Percentiles rank a stretch among this genome's conserved stretches.
phyloP scores from a whole-genome alignment of 2,329 filamentous ascomycete species.

The Curvularia sp. region DNA sequence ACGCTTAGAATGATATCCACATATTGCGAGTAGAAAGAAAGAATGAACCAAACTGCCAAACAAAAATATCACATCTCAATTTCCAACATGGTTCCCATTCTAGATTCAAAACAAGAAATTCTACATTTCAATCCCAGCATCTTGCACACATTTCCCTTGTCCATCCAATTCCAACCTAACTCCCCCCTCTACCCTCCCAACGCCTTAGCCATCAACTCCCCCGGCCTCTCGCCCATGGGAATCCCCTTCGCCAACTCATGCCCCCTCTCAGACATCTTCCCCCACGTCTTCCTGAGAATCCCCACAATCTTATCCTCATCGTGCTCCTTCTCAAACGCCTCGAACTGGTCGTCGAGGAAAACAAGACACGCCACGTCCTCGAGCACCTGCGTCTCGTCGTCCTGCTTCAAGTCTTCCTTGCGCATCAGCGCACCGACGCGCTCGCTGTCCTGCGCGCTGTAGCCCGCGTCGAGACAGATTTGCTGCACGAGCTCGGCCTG shows the following conservation, averaged over 20 bases:
- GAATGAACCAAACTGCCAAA: too few species aligned
- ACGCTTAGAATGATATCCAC: slow-evolving; percentile 5
- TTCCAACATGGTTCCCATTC: too few species aligned
- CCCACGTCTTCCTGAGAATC: slow-evolving; percentile 53
- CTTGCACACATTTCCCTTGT: too few species aligned
- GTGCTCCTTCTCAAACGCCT: slow-evolving; percentile 74
- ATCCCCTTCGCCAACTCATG: slow-evolving; percentile 46
- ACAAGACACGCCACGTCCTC: slow-evolving; percentile 89
- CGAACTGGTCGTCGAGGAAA: slow-evolving; percentile 86
- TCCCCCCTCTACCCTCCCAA: slow-evolving; percentile 29
- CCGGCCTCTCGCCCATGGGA: slow-evolving; percentile 39
- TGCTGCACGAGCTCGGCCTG: slow-evolving; percentile 68
- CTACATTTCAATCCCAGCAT: too few species aligned
- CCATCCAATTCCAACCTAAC: background rate
- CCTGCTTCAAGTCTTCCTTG: slow-evolving; percentile 74
- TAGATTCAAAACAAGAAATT: background rate
- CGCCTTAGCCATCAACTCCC: slow-evolving; percentile 45
- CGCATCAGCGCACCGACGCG: slow-evolving; percentile 75
- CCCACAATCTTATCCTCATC: slow-evolving; percentile 79
- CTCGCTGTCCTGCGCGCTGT: slow-evolving; percentile 61
- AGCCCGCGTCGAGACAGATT: slow-evolving; percentile 63
- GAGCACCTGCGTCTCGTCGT: slow-evolving; percentile 74
- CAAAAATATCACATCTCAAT: too few species aligned
- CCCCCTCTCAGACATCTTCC: slow-evolving; percentile 50
- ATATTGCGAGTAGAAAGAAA: background rate